These are phyloP conservation scores for Dictyophora rubrovolvata DNA, from an alignment of 768 basidiomycete species.

Conservation along the genomic window DNA sequence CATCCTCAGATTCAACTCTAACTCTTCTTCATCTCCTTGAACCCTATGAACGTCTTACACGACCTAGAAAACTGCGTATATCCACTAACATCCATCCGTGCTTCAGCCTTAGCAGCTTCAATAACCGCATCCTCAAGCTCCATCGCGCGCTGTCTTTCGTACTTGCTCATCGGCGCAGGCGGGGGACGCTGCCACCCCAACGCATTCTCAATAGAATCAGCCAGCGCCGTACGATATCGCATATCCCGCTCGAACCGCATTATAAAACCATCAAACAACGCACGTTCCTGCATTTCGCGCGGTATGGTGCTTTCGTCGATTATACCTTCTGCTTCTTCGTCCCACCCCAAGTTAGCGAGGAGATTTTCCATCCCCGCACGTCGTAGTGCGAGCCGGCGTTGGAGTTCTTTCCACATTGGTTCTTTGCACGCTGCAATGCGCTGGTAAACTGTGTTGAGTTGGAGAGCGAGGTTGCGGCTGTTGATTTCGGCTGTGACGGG, in stretches of 20 bases:
- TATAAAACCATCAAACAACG: not conserved
- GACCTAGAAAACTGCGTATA: not conserved
- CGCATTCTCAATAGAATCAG: not conserved
- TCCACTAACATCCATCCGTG: not conserved
- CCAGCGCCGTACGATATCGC: slow-evolving; percentile 4
- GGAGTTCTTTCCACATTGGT: slow-evolving; percentile 69
- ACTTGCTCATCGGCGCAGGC: slow-evolving; percentile 1
- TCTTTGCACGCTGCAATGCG: slow-evolving; percentile 56
- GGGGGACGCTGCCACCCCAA: not conserved
- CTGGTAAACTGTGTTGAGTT: slow-evolving; percentile 55
- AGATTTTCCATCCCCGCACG: slow-evolving; percentile 29
- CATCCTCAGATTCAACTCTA: not conserved
- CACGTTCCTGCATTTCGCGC: not conserved
- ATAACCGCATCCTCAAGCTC: slow-evolving; percentile 3
- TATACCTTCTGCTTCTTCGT: slow-evolving; percentile 47
- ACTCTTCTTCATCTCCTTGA: not conserved
- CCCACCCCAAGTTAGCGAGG: slow-evolving; percentile 55
- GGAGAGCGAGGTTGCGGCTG: slow-evolving; percentile 60
- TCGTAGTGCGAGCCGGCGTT: slow-evolving; percentile 45
- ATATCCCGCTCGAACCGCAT: slow-evolving; percentile 5
- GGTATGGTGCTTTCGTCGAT: slow-evolving; percentile 18
- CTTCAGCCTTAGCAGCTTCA: not conserved
- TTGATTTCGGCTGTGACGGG: slow-evolving; percentile 24
- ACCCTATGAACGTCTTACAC: slow-evolving; percentile 3
- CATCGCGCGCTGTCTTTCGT: not conserved